These are phyloP conservation scores for Penicillium daleae DNA, from an alignment of 495 filamentous ascomycete genomes.

Conservation along the genomic window DNA sequence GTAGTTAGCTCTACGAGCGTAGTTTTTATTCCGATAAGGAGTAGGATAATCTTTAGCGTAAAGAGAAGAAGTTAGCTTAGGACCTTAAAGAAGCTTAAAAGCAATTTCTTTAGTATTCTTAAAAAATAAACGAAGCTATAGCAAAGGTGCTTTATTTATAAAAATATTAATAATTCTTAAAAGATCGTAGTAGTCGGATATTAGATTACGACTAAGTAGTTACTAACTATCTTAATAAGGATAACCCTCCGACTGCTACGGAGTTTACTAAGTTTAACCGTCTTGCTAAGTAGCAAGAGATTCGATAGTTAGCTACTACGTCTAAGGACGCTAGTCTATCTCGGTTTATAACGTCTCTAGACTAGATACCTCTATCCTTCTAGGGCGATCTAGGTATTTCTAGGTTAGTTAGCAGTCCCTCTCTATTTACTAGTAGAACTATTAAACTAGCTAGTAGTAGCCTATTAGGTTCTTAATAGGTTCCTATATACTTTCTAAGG, in stretches of 20 bases:
- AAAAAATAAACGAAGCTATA: background rate
- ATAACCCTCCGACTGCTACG: background rate
- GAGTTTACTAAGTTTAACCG: background rate
- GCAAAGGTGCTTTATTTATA: background rate
- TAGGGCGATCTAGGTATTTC: no score
- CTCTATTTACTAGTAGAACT: background rate
- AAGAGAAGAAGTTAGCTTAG: background rate
- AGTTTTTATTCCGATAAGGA: background rate
- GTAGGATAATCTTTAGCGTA: background rate
- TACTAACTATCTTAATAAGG: background rate
- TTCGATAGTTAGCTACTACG: background rate
- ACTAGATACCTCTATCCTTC: background rate
- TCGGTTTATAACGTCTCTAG: background rate
- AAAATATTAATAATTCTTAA: background rate
- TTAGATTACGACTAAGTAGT: background rate
- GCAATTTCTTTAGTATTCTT: background rate
- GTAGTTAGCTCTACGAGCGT: background rate
- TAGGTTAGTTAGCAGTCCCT: no score
- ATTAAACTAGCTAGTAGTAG: background rate
- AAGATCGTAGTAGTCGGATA: background rate
- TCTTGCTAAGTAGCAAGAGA: background rate
- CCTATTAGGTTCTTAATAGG: background rate
- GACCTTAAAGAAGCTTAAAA: background rate
- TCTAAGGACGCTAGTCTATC: background rate
- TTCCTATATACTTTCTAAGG: background rate